These are phyloP conservation scores for Cenchrus fungigraminus DNA, from an alignment of 176 grass and related monocot genomes.

Conservation along the genomic window DNA sequence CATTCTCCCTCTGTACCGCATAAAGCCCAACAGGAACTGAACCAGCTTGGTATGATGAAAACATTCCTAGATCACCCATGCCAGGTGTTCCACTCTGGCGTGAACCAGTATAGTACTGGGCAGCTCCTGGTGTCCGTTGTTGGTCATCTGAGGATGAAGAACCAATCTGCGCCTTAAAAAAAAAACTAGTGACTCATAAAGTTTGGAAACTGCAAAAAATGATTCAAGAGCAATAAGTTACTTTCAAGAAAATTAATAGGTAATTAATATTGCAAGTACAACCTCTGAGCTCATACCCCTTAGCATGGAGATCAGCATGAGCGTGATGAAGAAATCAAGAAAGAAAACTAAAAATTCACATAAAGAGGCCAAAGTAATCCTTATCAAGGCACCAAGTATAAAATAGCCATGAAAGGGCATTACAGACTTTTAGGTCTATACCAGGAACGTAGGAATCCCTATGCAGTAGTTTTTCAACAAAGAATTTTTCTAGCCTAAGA, in stretches of 20 bases:
- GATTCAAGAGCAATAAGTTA: slow-evolving; percentile 25
- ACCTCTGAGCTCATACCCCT: neutral
- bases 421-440: neutral
- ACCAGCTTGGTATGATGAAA: slow-evolving; percentile 74
- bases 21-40: slow-evolving; percentile 72
- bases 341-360: neutral
- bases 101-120: slow-evolving; percentile 61
- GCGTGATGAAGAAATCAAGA: neutral
- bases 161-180: slow-evolving; percentile 62
- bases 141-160: slow-evolving; percentile 74
- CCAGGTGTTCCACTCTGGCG: slow-evolving; percentile 60
- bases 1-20: slow-evolving; percentile 73
- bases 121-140: slow-evolving; percentile 49
- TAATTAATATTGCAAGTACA: slow-evolving; percentile 20
- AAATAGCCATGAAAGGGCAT: neutral
- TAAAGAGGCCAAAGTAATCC: neutral
- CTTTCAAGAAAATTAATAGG: neutral
- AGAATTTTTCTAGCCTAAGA: neutral
- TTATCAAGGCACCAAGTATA: slow-evolving; percentile 9
- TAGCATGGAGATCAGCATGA: neutral
- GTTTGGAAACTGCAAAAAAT: neutral
- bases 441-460: neutral
- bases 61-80: slow-evolving; percentile 60
- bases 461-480: neutral
- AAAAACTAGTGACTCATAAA: neutral